These are phyloP conservation scores for Tuber calosporum DNA, from an alignment of 495 filamentous ascomycete species.

Conservation along the genomic window DNA sequence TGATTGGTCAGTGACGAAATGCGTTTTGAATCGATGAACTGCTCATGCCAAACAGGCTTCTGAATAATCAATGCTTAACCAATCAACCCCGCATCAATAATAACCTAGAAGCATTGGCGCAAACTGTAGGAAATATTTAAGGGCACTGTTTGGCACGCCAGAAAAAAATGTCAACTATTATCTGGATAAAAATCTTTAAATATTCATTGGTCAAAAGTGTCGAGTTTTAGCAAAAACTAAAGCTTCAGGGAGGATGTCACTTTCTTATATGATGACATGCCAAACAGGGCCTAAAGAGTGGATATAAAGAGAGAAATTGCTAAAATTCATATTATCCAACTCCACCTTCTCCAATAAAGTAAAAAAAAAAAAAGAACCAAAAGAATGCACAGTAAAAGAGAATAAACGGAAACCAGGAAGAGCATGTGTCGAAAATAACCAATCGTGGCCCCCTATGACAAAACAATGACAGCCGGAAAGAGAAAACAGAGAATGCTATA, in stretches of 20 bases:
- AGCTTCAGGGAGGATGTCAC: too few species aligned
- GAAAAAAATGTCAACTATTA: too few species aligned
- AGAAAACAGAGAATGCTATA: not conserved
- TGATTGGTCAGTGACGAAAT: too few species aligned
- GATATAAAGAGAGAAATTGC: not conserved
- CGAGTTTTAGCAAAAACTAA: too few species aligned
- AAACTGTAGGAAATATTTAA: not conserved
- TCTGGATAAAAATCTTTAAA: too few species aligned
- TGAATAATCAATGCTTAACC: not conserved
- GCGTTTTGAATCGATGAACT: too few species aligned
- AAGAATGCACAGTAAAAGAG: not conserved
- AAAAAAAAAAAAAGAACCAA: slow-evolving; percentile 1
- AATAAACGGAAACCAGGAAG: not conserved
- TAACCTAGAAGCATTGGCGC: not conserved
- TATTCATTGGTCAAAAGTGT: too few species aligned
- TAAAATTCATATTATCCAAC: not conserved
- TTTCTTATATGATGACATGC: too few species aligned
- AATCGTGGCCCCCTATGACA: slow-evolving; percentile 2
- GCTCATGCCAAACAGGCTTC: too few species aligned
- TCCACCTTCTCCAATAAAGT: slow-evolving; percentile 17
- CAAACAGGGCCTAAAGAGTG: too few species aligned
- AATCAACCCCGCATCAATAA: not conserved
- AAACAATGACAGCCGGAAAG: not conserved
- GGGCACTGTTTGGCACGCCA: too few species aligned
- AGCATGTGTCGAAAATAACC: slow-evolving; percentile 11